Evolutionary conservation across 495 filamentous ascomycete species (phyloP), one percentile per base, ranked within the genome.

Genomic region (Halenospora varia): DNA sequence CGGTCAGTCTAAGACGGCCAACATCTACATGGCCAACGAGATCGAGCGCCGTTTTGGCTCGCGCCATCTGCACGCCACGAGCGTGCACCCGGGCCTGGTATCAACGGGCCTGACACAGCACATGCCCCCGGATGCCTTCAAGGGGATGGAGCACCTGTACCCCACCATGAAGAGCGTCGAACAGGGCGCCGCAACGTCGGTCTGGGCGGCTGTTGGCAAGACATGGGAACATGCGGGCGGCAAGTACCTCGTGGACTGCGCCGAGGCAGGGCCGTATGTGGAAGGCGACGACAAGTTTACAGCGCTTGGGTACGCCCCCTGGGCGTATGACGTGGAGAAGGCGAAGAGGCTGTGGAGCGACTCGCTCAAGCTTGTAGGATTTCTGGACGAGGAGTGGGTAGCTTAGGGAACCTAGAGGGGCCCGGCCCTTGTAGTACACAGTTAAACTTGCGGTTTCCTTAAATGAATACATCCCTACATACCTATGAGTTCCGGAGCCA

Each of bases 1-100:
- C 53, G 78, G 75, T 2, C 72, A 75, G 3, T 72, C 69, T 3
- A 82, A 83, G 58, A 73, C 72, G 0, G 76, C 78, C 6, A 82
- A 81, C 58, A 75, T 82, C 56, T 64, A 66, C 53, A 71, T 69
- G 59, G 69, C 74, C 13, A 73, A 70, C 25, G 65, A 77, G 59
- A 68, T 77, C n/a, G 70, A 75, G 44, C 68, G 72, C 2, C 59
- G 59, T 0, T 77, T 73, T 47, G 69, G 68, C 3, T 9, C 57
- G 0, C 53, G 66, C 9, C 70, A 73, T 4, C 55, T 79, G 0
- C 70, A 72, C 42, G 70, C 64, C 1, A 59, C 64, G 17, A 69
- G 67, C 53, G 23, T 77, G 10, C 70, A 73, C 39, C 76, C 74
- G 2, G 76, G 75, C n/a, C 4, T 8, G 6, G 19, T 46, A 6